Conservation (phyloP, 441 rosid species). For the Theobroma grandiflorum region DNA sequence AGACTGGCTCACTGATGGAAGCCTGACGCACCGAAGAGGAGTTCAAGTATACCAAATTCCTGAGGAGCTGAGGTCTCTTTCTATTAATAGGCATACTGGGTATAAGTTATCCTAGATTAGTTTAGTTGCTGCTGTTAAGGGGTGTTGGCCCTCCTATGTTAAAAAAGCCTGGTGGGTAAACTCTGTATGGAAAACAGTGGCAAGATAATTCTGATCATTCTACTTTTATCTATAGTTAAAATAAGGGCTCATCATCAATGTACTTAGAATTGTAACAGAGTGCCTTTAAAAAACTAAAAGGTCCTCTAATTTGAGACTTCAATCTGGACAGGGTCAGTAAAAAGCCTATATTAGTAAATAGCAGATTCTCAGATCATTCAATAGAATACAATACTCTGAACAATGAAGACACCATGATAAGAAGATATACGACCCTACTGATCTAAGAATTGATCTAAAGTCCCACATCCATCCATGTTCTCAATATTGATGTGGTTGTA, state of each 20-base stretch:
- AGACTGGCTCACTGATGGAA: background rate
- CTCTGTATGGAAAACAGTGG: constrained; percentile 2
- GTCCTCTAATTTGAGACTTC: constrained; percentile 3
- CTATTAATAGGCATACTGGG: background rate
- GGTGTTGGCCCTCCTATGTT: background rate
- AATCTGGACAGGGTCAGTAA: background rate
- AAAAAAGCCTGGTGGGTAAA: background rate
- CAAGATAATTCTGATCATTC: background rate
- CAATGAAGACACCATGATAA: too few species aligned
- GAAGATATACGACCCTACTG: too few species aligned
- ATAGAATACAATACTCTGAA: background rate
- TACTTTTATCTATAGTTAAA: background rate
- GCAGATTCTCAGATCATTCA: constrained; percentile 14
- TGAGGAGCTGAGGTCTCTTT: background rate
- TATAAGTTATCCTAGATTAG: background rate
- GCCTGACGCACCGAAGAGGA: background rate
- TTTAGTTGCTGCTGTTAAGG: background rate
- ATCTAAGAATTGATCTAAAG: background rate
- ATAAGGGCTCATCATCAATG: background rate
- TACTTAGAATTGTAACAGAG: background rate
- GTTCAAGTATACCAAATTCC: background rate
- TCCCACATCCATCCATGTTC: background rate
- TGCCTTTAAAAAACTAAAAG: constrained; percentile 8
- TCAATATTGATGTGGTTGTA: background rate
- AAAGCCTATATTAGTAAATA: background rate